Percentiles rank a stretch among this genome's conserved stretches.
Conservation (phyloP, 73 alveolate species). For the Tetrahymena borealis region DNA sequence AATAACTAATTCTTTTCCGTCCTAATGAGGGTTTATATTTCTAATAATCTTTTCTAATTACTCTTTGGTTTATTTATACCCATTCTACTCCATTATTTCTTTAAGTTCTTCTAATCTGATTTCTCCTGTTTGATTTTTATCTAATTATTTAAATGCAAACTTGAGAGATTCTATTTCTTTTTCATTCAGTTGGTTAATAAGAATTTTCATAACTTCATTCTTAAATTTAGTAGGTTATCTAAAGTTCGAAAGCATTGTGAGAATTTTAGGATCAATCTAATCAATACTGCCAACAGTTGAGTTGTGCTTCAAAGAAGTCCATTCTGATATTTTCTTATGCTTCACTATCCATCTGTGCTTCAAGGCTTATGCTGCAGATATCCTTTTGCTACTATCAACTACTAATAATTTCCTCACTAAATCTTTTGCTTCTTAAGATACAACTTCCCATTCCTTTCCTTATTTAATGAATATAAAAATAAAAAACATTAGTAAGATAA, state of each 20-base stretch:
- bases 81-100: background rate
- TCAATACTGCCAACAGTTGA: background rate
- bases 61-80: background rate
- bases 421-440: conserved; percentile 41
- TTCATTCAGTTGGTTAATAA: background rate
- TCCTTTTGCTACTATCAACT: conserved; percentile 42
- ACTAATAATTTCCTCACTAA: conserved; percentile 26
- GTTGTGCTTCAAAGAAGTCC: background rate
- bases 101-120: background rate
- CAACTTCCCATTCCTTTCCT: background rate
- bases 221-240: background rate
- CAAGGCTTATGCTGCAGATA: conserved; percentile 46
- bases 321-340: background rate
- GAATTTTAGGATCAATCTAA: background rate
- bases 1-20: conserved; percentile 16
- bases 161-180: background rate
- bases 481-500: too few species aligned
- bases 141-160: background rate
- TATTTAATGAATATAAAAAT: too few species aligned
- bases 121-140: background rate
- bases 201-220: background rate
- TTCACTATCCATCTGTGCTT: conserved; percentile 56
- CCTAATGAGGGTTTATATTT: background rate
- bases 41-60: conserved; percentile 5
- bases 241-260: background rate